These are phyloP conservation scores for Pezicula rhizophila DNA, from an alignment of 2,329 filamentous ascomycete genomes.

Conservation along the genomic window DNA sequence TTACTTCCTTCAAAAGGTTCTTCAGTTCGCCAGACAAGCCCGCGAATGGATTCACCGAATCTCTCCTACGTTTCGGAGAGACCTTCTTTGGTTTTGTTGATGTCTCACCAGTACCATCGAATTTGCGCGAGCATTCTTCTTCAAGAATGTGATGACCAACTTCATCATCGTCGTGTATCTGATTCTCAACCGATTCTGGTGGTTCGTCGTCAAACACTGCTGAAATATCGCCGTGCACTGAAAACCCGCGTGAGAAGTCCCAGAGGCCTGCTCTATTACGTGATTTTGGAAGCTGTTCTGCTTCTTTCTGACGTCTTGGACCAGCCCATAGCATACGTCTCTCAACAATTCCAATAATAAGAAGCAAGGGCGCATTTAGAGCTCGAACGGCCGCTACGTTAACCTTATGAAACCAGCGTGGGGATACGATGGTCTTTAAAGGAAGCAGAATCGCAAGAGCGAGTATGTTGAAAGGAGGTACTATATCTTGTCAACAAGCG, in stretches of 20 bases:
- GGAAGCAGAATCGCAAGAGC: constrained; percentile 70
- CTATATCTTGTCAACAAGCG: not conserved
- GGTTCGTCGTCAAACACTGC: constrained; percentile 27
- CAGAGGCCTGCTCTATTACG: constrained; percentile 15
- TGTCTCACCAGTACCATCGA: constrained; percentile 9
- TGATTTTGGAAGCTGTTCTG: constrained; percentile 16
- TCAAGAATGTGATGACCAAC: constrained; percentile 8
- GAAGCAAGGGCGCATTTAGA: constrained; percentile 69
- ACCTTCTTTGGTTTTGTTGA: constrained; percentile 5
- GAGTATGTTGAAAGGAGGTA: constrained; percentile 74
- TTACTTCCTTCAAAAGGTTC: constrained; percentile 15
- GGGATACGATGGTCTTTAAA: constrained; percentile 70
- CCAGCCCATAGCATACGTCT: constrained; percentile 58
- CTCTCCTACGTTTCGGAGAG: constrained; percentile 15
- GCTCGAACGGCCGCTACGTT: constrained; percentile 71
- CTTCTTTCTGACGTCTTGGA: constrained; percentile 12
- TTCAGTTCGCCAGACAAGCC: constrained; percentile 16
- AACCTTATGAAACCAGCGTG: constrained; percentile 85
- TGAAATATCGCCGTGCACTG: constrained; percentile 25
- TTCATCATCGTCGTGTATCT: constrained; percentile 17
- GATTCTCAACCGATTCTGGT: constrained; percentile 16
- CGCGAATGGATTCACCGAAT: constrained; percentile 22
- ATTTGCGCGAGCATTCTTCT: constrained; percentile 14
- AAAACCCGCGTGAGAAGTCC: constrained; percentile 23
- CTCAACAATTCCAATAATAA: constrained; percentile 66